These are phyloP conservation scores for Annulohypoxylon moriforme DNA, from an alignment of 495 filamentous ascomycete species.

Conservation along the genomic window DNA sequence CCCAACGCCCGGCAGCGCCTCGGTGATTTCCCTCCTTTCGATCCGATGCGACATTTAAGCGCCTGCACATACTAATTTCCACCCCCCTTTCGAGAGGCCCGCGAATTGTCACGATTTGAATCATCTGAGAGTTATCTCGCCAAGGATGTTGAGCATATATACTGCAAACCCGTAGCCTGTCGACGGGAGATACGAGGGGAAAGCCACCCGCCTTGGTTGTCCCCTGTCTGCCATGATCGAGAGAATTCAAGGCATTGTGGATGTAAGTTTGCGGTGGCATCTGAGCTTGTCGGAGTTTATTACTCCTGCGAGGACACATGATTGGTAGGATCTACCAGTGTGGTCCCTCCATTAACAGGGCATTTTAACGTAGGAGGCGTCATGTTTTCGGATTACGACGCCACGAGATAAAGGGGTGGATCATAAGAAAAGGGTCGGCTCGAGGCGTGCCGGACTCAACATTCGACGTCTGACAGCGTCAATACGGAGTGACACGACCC, in stretches of 20 bases:
- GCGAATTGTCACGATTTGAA: constrained; percentile 7
- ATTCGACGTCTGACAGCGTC: constrained; percentile 18
- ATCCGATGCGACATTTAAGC: constrained; percentile 38
- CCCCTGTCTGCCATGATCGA: constrained; percentile 15
- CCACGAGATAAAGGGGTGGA: constrained; percentile 15
- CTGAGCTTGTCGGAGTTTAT: constrained; percentile 17
- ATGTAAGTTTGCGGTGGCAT: constrained; percentile 23
- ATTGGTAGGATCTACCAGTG: constrained; percentile 12
- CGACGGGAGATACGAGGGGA: constrained; percentile 22
- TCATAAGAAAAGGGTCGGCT: constrained; percentile 15
- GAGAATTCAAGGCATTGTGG: not conserved
- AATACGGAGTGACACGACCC: constrained; percentile 41
- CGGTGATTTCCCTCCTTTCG: constrained; percentile 15
- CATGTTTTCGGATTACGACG: constrained; percentile 22
- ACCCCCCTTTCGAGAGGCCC: not conserved
- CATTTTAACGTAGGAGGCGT: constrained; percentile 16
- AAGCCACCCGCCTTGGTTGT: constrained; percentile 15
- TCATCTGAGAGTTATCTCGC: constrained; percentile 21
- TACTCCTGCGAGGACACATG: constrained; percentile 5
- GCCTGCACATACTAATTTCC: constrained; percentile 23
- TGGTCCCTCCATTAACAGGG: not conserved
- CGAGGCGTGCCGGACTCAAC: constrained; percentile 9
- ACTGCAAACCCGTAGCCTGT: constrained; percentile 6
- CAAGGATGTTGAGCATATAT: constrained; percentile 21
- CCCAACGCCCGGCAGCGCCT: not conserved